These are phyloP conservation scores for Yamadazyma buinensis DNA, from an alignment of 1,139 yeast species.

Conservation along the genomic window DNA sequence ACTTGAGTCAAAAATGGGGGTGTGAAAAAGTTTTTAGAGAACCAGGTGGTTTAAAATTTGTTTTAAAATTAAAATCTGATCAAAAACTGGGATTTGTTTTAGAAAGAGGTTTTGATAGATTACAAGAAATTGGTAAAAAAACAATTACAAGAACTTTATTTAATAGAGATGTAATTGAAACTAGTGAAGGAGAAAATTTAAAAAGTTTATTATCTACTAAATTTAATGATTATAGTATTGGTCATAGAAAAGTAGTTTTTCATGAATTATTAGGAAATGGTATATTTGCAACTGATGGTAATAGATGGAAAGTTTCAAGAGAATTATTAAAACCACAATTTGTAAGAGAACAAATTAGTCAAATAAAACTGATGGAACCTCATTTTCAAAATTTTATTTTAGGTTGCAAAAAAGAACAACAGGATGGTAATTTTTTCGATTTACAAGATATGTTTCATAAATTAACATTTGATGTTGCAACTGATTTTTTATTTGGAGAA, in stretches of 20 bases:
- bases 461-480: conserved; percentile 48
- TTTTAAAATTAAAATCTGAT: conserved; percentile 4
- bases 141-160: conserved; percentile 7
- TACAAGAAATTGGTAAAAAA: conserved; percentile 3
- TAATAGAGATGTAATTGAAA: conserved; percentile 12
- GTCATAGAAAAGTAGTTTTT: conserved; percentile 41
- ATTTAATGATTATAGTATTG: conserved; percentile 50
- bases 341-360: conserved; percentile 51
- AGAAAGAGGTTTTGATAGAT: conserved; percentile 7
- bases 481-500: conserved; percentile 50
- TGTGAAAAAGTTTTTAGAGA: conserved; percentile 7
- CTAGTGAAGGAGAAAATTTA: conserved; percentile 30
- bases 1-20: conserved; percentile 11
- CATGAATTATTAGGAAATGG: conserved; percentile 51
- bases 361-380: conserved; percentile 42
- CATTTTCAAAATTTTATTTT: conserved; percentile 38
- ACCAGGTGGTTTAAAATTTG: conserved; percentile 7
- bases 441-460: conserved; percentile 36
- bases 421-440: conserved; percentile 24
- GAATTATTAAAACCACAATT: conserved; percentile 58
- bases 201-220: conserved; percentile 39
- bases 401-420: conserved; percentile 21
- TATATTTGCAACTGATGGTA: conserved; percentile 54
- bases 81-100: conserved; percentile 9
- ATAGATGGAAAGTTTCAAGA: conserved; percentile 55